These are phyloP conservation scores for Lentinula sp. DNA, from an alignment of 768 basidiomycete species.

Conservation along the genomic window DNA sequence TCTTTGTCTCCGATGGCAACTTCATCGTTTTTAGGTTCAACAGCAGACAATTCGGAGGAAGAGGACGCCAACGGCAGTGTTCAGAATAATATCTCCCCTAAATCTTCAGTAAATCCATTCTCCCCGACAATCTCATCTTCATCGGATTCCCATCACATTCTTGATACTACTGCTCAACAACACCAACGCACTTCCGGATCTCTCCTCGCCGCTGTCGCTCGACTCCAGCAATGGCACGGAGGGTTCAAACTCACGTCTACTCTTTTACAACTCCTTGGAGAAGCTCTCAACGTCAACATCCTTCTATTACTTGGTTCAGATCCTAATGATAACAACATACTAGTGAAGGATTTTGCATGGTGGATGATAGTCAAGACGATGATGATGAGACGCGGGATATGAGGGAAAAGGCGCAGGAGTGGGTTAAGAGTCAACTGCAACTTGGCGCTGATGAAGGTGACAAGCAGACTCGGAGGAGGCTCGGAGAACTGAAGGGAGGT, in stretches of 20 bases:
- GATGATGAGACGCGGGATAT: not conserved
- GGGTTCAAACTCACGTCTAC: not conserved
- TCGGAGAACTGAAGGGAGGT: not conserved
- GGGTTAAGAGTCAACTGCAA: not conserved
- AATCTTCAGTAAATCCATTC: no score
- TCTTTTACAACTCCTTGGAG: not conserved
- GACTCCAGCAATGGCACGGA: not conserved
- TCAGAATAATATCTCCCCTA: no score
- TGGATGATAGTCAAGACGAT: not conserved
- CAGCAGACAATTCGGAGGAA: no score
- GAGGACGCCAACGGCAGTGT: no score
- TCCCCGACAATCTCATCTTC: no score
- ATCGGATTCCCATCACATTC: no score
- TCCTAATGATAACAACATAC: not conserved
- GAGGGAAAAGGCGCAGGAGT: not conserved
- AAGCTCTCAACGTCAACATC: not conserved
- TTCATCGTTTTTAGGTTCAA: no score
- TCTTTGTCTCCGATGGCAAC: no score
- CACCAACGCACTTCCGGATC: not conserved
- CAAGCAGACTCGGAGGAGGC: no score
- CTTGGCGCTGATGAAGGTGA: not conserved
- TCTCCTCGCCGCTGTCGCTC: not conserved
- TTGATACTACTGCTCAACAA: not conserved
- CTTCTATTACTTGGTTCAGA: no score
- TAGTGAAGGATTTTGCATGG: not conserved